Evolutionary conservation across 2,329 filamentous ascomycete genomes (phyloP), one percentile per base, ranked within the genome.

Genomic region (Talaromyces amestolkiae): DNA sequence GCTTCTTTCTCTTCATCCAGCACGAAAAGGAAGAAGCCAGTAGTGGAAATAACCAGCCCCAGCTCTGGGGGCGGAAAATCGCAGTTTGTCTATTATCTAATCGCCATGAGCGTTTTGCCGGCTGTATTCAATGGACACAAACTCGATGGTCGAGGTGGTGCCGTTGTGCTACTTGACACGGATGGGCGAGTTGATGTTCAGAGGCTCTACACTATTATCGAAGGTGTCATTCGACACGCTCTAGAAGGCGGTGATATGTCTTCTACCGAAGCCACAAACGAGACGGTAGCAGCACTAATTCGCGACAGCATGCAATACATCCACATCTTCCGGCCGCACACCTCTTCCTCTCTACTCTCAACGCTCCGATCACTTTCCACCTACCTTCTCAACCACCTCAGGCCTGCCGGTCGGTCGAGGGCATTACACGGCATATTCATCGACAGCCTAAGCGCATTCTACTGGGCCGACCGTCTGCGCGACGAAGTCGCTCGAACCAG

Each of bases 241-340:
- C n/a, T 70, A 3, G 61, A 64, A 8, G 49, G 53, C 11, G 65
- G 66, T 10, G 43, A 39, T 9, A 37, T 31, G 39, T 31, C 41
- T 2, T 17, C 39, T 3, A 24, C n/a, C 17, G 24, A 65, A 11
- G 9, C 31, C 43, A 47, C 24, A 47, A 19, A 22, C 31, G 45
- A 53, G 9, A 5, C 9, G 7, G 47, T 73, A 2, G 70, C 72
- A 35, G 61, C 68, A 10, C 68, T 80, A 1, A 65, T 86, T 15
- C 66, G 69, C n/a, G 69, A 69, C 24, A 75, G 79, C 3, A 76
- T 89, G 0, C 70, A 76, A 33, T 86, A 89, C 70, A 73, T 89
- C 43, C 86, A 89, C 72, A 77, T 89, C 67, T 85, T 87, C 75
- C 81, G 77, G 2, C 85, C 86, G 0, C 79, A 83, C 53, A 84